Base-by-base conservation (phyloP, 306 rosid genomes). In the Vachellia collinsii region DNA sequence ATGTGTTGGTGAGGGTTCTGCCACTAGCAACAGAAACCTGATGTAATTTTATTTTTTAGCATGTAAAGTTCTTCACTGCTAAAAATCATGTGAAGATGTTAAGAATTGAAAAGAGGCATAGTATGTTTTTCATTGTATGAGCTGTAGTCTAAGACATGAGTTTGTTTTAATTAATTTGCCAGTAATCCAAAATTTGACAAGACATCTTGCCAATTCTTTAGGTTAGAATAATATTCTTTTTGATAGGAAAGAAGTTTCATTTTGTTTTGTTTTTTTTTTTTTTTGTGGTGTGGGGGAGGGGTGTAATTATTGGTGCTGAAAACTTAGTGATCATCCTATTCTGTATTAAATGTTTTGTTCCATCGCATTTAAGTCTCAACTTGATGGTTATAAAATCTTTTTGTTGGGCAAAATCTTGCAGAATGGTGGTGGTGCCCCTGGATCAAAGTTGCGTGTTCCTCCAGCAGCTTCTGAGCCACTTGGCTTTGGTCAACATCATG, bases 401-500 rank as follows among this genome's bases (percentile, higher is more conserved):
- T 70, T 78, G 43, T 41, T 75, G 70, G 72, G 29, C 75, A 41
- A 81, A 56, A 81, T 70, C 46, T 79, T 88, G 83, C 85, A 93
- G 99, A 95, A 95, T 68, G 93, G 94, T 6, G 44, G 74, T 44
- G 71, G 83, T 75, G 92, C 89, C 62, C 89, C 91, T 50, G 91
- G 89, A 72, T 89, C 98, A 66, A 94, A 92, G 87, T 62, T 90
- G 4, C 97, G 97, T 7, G 83, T 86, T 84, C 91, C 97, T 36
- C 87, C 96, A 12, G 37, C 82, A 39, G 81, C 87, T 65, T 91
- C 99, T 81, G 94, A 83, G 41, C 66, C 92, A 53, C 81, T 88
- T 75, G 94, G 99, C 65, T 91, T 80, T 87, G 98, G 98, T 78
- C 97, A 90, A 83, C 90, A 88, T 56, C 87, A 95, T 81, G 99